These are phyloP conservation scores for Lasiodiplodia hormozganensis DNA, from an alignment of 2,329 filamentous ascomycete genomes.

Conservation along the genomic window DNA sequence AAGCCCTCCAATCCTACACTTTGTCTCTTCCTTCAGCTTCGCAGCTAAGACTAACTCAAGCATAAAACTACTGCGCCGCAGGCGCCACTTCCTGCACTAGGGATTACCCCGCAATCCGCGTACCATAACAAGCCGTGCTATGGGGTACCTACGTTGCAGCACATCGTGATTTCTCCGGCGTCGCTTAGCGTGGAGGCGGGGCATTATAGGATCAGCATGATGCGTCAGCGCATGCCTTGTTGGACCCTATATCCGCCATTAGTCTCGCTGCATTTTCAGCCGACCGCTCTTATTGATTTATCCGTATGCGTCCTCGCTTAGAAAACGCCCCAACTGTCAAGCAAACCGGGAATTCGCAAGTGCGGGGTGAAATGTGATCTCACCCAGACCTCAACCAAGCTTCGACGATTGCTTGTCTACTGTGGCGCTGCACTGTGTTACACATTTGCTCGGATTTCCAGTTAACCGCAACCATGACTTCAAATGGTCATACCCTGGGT, in stretches of 20 bases:
- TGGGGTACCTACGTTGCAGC: slow-evolving; percentile 13
- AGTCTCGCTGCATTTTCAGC: slow-evolving; percentile 2
- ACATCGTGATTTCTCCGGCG: slow-evolving; percentile 3
- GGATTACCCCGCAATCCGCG: slow-evolving; percentile 9
- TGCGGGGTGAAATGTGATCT: slow-evolving; percentile 9
- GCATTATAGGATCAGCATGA: not conserved
- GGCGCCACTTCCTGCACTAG: not conserved
- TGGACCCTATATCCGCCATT: not conserved
- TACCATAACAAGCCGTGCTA: not conserved
- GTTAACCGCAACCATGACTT: not conserved
- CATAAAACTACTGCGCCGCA: slow-evolving; percentile 8
- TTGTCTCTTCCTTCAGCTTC: not conserved
- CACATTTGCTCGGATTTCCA: not conserved
- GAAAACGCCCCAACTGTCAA: not conserved
- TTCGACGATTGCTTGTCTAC: not conserved
- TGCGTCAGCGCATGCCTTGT: slow-evolving; percentile 1
- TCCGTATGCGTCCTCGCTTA: slow-evolving; percentile 2
- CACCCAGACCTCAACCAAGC: not conserved
- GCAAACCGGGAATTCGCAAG: not conserved
- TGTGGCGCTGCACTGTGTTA: not conserved
- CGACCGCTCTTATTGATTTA: slow-evolving; percentile 15
- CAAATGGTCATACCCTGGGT: not conserved
- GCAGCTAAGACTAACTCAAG: not conserved
- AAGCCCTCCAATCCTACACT: not conserved
- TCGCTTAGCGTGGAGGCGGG: slow-evolving; percentile 18